phyloP scores from a whole-genome alignment of 768 basidiomycete species.

The Boletus rubropictus region DNA sequence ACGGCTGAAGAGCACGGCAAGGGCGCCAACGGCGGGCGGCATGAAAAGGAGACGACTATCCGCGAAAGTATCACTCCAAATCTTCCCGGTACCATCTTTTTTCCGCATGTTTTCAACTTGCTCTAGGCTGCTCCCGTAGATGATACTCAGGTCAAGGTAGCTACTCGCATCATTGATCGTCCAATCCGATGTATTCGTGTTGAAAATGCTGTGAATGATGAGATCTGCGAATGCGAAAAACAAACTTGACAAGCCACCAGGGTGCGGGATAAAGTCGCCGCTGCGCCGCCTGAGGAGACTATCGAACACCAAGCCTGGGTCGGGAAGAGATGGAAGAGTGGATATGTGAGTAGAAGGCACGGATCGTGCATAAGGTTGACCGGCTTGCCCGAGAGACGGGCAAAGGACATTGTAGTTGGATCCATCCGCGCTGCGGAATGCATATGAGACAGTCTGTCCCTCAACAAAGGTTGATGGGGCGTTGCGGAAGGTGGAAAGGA shows the following conservation, averaged over 20 bases:
- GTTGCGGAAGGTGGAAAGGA: conserved; percentile 32
- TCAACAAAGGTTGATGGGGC: not conserved
- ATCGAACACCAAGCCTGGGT: conserved; percentile 67
- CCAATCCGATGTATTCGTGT: conserved; percentile 44
- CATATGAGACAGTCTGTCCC: conserved; percentile 35
- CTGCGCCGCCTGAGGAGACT: conserved; percentile 45
- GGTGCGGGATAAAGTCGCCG: conserved; percentile 45
- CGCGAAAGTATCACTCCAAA: conserved; percentile 68
- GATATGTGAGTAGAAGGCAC: conserved; percentile 45
- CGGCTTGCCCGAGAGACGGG: conserved; percentile 54
- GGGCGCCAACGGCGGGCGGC: conserved; percentile 66
- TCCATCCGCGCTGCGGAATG: conserved; percentile 55
- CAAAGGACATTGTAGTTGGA: conserved; percentile 51
- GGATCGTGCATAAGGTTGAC: conserved; percentile 62
- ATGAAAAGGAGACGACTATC: conserved; percentile 60
- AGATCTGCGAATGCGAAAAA: conserved; percentile 79
- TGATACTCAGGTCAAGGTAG: conserved; percentile 70
- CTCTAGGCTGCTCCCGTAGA: conserved; percentile 59
- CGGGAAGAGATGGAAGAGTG: conserved; percentile 49
- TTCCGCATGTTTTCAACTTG: conserved; percentile 48
- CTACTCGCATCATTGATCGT: conserved; percentile 60
- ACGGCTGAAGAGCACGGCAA: conserved; percentile 62
- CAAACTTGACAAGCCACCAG: conserved; percentile 63
- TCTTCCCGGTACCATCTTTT: conserved; percentile 58
- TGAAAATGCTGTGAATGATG: conserved; percentile 69